Evolutionary conservation across 164 flowering plant genomes (phyloP).

Genomic region (Protea cynaroides): DNA sequence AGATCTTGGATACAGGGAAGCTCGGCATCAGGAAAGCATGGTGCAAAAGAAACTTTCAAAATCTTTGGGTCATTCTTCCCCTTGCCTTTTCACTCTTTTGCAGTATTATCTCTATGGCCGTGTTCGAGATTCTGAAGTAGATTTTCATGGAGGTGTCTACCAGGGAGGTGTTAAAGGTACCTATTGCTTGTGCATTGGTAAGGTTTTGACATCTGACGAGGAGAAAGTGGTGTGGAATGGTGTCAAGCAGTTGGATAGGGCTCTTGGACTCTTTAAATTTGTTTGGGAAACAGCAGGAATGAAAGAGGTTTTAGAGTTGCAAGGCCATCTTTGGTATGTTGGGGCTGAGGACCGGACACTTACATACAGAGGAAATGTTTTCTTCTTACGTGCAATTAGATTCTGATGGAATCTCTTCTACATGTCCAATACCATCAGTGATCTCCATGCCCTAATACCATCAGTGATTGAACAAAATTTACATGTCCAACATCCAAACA

Average conservation of each 20-base stretch:
- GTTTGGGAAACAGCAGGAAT: conserved; percentile 68
- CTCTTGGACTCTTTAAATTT: conserved; percentile 63
- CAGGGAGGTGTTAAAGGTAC: conserved; percentile 15
- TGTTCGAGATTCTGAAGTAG: conserved; percentile 61
- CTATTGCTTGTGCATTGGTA: conserved; percentile 60
- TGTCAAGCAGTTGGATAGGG: conserved; percentile 69
- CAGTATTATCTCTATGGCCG: conserved; percentile 59
- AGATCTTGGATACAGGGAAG: conserved; percentile 70
- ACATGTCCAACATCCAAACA: neutral
- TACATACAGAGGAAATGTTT: conserved; percentile 50
- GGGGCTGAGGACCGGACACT: conserved; percentile 48
- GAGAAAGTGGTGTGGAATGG: conserved; percentile 55
- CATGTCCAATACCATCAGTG: neutral
- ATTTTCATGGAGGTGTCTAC: conserved; percentile 57
- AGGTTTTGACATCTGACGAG: conserved; percentile 57
- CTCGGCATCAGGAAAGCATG: conserved; percentile 54
- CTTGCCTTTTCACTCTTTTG: conserved; percentile 71
- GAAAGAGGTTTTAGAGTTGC: conserved; percentile 56
- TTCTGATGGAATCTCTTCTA: conserved; percentile 9
- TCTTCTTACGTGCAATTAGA: conserved; percentile 52
- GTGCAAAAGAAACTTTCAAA: conserved; percentile 64
- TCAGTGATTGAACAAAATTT: neutral
- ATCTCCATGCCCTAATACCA: neutral
- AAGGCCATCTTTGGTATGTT: conserved; percentile 83
- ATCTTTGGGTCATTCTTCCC: conserved; percentile 67